Evolutionary conservation across 441 rosid species (phyloP), one percentile per base, ranked within the genome.

Genomic region (Brassica balearica): DNA sequence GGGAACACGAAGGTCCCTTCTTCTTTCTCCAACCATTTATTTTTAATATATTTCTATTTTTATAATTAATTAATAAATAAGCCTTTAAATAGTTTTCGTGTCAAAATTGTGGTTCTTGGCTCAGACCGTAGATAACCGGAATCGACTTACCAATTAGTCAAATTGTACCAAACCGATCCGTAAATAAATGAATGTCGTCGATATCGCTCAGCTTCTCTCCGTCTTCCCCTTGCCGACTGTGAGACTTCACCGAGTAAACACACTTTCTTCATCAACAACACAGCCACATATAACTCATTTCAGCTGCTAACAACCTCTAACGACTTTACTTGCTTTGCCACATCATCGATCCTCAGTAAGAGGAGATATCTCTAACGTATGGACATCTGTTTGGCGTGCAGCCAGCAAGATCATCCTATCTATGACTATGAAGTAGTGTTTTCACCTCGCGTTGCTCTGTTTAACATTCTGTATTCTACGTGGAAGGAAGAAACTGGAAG

Each of bases 371-470:
- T 32, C 36, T 5, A 32, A 32, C 36, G 36, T 96, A 96, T 74
- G 99, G 99, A 81, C 97, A 96, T 84, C 98, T 96, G 61, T 96
- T 96, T 87, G 99, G 98, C 55, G 95, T 91, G 62, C 94, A 91
- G 60, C 94, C 94, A 81, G 76, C 98, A 92, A 88, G 97, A 96
- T 25, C 97, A 91, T 77, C 98, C 97, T 38, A 94, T 87, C 82
- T 96, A 92, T 82, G 98, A 94, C 82, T 96, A 92, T 82, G 98
- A 94, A 89, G 99, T 96, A 85, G 53, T 23, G 10, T 12, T 61
- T 69, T 36, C 69, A 71, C 82, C 69, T 19, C 11, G 3, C 3
- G 8, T 38, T 38, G 3, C 3, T 38, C 43, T 38, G 11, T 38
- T 38, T 8, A 38, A 38, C 9, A 38, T 8, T 38, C 3, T 38